Base-by-base conservation (phyloP, 2,329 filamentous ascomycete species). In the Fonsecaea monophora region DNA sequence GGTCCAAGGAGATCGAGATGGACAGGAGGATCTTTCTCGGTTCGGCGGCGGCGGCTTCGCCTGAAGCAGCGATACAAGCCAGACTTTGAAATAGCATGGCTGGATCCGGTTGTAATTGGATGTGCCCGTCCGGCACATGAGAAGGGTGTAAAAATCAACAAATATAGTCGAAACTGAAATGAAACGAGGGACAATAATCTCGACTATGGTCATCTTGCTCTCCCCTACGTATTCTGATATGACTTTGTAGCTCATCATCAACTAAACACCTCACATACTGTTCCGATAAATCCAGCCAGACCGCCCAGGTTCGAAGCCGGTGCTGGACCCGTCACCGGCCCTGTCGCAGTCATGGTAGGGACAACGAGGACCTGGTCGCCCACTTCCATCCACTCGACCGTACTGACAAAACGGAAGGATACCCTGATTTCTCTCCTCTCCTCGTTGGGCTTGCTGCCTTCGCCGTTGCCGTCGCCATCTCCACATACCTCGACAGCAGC, bases 201-300 rank as follows among this genome's bases (percentile, higher is more conserved):
- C 15, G n/a, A n/a, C 40, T 2, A 45, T 25, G 25, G 25, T 25
- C 40, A 15, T 1, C 40, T 6, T 18, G 40, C 15, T 21, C 5
- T 21, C 40, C 40, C 6, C 18, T 45, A 18, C 40, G 15, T 18
- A 2, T 9, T 6, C 40, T 18, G 6, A 25, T 1, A 45, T 1
- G n/a, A 18, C 8, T 18, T 6, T 9, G 18, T 21, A 18, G 40
- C 40, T n/a, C 40, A 18, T 15, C 34, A 35, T 67, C 67, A 68
- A 53, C 25, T 25, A 10, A 63, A 56, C 42, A 70, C 62, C 56
- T 72, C 78, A 67, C 74, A 75, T 25, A 83, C 73, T 45, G 74
- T 78, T 0, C 87, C 87, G 18, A 88, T 86, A 75, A 88, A 88
- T 0, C 87, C 87, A 65, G 87, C 85, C 10, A 89, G 72, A 1